A percentile compares a stretch with the other conserved stretches of the same genome.
Conservation (phyloP, 83 land plant species). For the Picea abies region DNA sequence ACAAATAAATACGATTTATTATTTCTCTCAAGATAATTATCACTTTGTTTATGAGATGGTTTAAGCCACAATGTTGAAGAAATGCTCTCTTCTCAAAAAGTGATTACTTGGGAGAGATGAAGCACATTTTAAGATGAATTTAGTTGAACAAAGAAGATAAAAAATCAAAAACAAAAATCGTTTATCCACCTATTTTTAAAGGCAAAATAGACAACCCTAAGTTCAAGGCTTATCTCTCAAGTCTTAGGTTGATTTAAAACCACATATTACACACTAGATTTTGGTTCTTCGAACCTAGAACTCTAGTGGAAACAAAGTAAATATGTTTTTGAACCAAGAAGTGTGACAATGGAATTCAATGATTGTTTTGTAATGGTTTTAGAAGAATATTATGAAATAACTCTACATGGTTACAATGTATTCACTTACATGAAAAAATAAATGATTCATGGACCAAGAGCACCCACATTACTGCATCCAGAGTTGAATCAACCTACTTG, state of each 20-base stretch:
- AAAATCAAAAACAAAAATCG: neutral
- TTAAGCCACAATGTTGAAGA: neutral
- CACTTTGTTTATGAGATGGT: neutral
- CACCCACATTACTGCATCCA: slow-evolving; percentile 1
- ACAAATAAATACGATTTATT: neutral
- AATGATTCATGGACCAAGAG: slow-evolving; percentile 2
- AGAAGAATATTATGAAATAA: slow-evolving; percentile 8
- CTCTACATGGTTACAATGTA: slow-evolving; percentile 2
- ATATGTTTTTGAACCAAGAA: neutral
- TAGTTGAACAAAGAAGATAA: no score
- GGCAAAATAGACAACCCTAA: neutral
- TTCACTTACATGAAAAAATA: slow-evolving; percentile 11
- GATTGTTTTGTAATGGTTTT: neutral
- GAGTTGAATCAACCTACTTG: slow-evolving; percentile 1
- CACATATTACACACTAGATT: neutral
- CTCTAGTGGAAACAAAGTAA: neutral
- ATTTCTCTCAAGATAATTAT: neutral
- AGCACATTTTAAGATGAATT: neutral
- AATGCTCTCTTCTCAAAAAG: neutral
- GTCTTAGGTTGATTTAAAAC: neutral
- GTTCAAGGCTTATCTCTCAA: neutral
- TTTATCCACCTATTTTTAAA: neutral
- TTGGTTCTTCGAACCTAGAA: neutral
- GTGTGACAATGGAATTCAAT: neutral
- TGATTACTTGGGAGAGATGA: neutral